Base-by-base conservation (phyloP, 305 asterid genomes). In the Fraxinus ornus region DNA sequence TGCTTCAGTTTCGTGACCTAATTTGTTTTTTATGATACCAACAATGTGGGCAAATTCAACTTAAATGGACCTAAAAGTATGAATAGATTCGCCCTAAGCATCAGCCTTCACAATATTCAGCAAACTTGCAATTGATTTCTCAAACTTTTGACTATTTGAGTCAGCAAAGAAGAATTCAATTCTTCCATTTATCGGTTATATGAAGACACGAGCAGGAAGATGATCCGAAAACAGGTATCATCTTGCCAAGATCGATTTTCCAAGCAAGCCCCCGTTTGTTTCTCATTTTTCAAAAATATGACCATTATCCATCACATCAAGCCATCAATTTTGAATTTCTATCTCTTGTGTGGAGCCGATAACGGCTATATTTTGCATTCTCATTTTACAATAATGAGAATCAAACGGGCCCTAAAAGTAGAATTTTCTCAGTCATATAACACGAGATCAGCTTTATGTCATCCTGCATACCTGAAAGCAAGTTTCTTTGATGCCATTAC, bases 401-500 rank as follows among this genome's bases (percentile, higher is more conserved):
- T 32, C 35, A 32, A 32, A 32, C 35, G 5, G 35, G 30, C 5
- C 35, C 35, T 4, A 32, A 76, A 13, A 30, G 37, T 26, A 41
- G 37, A 55, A 75, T 81, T 75, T n/a, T 60, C 64, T 75, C 77
- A 76, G 15, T 32, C 33, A 81, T 39, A 36, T 75, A 81, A 79
- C 78, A 82, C 12, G 81, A 80, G 64, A 55, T 47, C 66, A 66
- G 36, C 70, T 39, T 36, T 36, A 28, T 39, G 60, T 41, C 33
- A 30, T 81, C 84, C 86, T 76, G 83, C 89, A 70, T 83, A 94
- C 99, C 99, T 96, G 99, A 83, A 96, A 98, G 84, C 97, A 96
- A 78, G 99, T 96, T 90, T 96, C 99, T 88, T 94, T 96, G 84
- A 96, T 96, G 85, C 99, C 99, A 87, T 96, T 96, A 24, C 99